These are phyloP conservation scores for Scytalidium sp. DNA, from an alignment of 2,329 filamentous ascomycete species.

Conservation along the genomic window DNA sequence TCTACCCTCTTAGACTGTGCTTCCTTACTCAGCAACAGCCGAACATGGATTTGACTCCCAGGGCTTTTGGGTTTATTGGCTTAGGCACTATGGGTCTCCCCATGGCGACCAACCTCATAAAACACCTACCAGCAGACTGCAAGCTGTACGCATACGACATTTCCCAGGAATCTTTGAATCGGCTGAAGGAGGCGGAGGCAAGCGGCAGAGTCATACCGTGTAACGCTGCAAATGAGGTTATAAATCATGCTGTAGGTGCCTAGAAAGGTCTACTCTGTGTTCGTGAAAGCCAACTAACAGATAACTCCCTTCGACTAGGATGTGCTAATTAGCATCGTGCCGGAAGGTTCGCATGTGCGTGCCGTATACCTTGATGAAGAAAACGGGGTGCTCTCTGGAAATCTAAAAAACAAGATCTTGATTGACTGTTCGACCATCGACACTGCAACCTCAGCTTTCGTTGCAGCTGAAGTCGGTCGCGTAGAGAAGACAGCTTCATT, in stretches of 20 bases:
- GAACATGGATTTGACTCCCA: no score
- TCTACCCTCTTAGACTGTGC: no score
- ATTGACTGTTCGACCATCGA: conserved; percentile 74
- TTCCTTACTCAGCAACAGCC: no score
- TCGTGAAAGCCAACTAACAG: no score
- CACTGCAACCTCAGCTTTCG: conserved; percentile 49
- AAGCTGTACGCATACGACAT: no score
- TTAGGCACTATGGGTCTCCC: conserved; percentile 50
- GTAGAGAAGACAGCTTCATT: no score
- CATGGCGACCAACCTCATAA: conserved; percentile 66
- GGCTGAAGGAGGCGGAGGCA: not conserved
- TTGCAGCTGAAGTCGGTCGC: conserved; percentile 6
- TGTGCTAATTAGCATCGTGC: conserved; percentile 64
- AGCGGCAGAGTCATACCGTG: conserved; percentile 1
- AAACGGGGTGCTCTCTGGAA: conserved; percentile 48
- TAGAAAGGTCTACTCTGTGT: no score
- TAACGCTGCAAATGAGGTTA: conserved; percentile 1
- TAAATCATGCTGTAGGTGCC: conserved; percentile 5
- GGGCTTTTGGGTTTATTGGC: conserved; percentile 55
- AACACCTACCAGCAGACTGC: conserved; percentile 48
- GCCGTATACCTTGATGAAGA: conserved; percentile 48
- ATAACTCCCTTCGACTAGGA: conserved; percentile 39
- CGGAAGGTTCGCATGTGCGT: conserved; percentile 64
- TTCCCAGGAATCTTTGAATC: conserved; percentile 4
- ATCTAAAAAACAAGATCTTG: conserved; percentile 45